phyloP scores from a whole-genome alignment of 805 yeast genomes.

The Teunomyces gatunensis region DNA sequence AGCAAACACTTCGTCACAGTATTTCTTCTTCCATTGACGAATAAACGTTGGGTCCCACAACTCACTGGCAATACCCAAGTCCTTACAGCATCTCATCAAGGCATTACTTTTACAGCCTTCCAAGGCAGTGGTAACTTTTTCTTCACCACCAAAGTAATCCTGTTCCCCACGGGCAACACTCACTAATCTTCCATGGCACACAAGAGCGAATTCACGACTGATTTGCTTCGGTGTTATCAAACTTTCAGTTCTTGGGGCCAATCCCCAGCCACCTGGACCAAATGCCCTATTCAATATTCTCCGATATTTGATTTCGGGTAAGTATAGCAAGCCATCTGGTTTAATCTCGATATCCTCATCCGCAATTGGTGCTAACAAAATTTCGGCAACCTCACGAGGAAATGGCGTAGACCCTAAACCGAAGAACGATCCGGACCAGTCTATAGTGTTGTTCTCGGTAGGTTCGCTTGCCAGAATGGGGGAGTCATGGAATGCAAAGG shows the following conservation, averaged over 20 bases:
- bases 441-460: constrained; percentile 27
- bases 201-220: constrained; percentile 85
- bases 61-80: constrained; percentile 93
- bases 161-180: constrained; percentile 95
- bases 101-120: constrained; percentile 98
- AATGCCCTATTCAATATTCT: constrained; percentile 85
- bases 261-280: constrained; percentile 99
- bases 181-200: constrained; percentile 85
- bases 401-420: constrained; percentile 86
- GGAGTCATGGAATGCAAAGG: constrained; percentile 19
- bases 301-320: constrained; percentile 95
- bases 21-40: constrained; percentile 34
- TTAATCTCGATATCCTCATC: constrained; percentile 84
- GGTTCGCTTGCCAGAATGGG: constrained; percentile 14
- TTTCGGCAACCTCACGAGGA: constrained; percentile 52
- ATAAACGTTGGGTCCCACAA: constrained; percentile 96
- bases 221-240: constrained; percentile 69
- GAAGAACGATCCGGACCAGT: constrained; percentile 86
- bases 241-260: constrained; percentile 89
- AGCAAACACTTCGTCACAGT: constrained; percentile 80
- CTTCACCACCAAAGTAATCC: constrained; percentile 77
- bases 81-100: constrained; percentile 96
- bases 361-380: constrained; percentile 61
- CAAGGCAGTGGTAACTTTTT: constrained; percentile 89
- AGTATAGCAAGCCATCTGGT: constrained; percentile 88